Evolutionary conservation across 768 basidiomycete species (phyloP).

Genomic region (Termitomyces sp.): DNA sequence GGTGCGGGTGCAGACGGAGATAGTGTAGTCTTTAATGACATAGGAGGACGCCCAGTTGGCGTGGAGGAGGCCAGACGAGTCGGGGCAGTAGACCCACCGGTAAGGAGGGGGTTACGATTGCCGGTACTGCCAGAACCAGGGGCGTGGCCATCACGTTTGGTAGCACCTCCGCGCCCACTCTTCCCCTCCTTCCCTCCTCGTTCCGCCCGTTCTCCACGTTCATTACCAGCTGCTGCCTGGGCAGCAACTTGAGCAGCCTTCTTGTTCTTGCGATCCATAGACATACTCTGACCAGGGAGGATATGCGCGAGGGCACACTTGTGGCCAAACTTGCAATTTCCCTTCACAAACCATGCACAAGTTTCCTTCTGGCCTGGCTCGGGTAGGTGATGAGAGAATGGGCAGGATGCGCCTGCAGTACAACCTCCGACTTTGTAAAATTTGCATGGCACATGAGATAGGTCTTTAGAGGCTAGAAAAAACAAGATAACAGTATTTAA

Average conservation of each 20-base stretch:
- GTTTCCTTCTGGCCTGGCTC: slow-evolving; percentile 80
- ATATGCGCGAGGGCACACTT: slow-evolving; percentile 94
- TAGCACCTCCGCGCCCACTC: slow-evolving; percentile 28
- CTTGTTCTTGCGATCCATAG: slow-evolving; percentile 98
- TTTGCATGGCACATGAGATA: slow-evolving; percentile 96
- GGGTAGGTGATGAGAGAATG: slow-evolving; percentile 78
- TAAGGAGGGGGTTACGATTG: slow-evolving; percentile 34
- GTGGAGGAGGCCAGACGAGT: slow-evolving; percentile 39
- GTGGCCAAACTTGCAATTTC: slow-evolving; percentile 67
- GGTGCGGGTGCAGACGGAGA: slow-evolving; percentile 79
- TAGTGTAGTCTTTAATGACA: slow-evolving; percentile 64
- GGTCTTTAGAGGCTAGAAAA: slow-evolving; percentile 54
- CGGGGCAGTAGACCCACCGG: slow-evolving; percentile 63
- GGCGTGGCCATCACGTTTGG: slow-evolving; percentile 29
- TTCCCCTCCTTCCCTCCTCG: slow-evolving; percentile 20
- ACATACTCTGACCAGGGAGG: slow-evolving; percentile 88
- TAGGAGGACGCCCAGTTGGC: slow-evolving; percentile 47
- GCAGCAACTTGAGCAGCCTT: slow-evolving; percentile 75
- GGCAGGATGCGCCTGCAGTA: slow-evolving; percentile 89
- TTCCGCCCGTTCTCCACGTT: slow-evolving; percentile 23
- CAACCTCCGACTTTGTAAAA: slow-evolving; percentile 95
- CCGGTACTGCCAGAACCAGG: slow-evolving; percentile 16
- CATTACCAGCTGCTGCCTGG: slow-evolving; percentile 31
- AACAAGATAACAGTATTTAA: slow-evolving; percentile 15
- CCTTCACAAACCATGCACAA: slow-evolving; percentile 91